Conservation (phyloP, 768 basidiomycete species). For the Tylopilus sp. region DNA sequence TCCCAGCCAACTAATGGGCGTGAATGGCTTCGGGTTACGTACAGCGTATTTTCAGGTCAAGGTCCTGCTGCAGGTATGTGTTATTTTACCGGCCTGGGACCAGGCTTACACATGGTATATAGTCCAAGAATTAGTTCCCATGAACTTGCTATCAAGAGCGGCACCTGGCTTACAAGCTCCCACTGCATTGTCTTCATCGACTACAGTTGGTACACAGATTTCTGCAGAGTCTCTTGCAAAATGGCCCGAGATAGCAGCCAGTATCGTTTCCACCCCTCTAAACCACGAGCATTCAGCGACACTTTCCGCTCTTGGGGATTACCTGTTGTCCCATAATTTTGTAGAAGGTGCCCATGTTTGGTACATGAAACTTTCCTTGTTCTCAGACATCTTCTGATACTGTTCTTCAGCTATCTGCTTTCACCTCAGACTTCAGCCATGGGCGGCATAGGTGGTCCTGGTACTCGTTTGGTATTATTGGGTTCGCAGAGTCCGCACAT, state of each 20-base stretch:
- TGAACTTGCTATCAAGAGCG: constrained; percentile 45
- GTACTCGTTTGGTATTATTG: constrained; percentile 66
- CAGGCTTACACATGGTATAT: constrained; percentile 5
- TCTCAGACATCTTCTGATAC: constrained; percentile 1
- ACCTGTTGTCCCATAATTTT: constrained; percentile 66
- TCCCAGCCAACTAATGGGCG: constrained; percentile 44
- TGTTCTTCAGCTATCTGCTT: constrained; percentile 66
- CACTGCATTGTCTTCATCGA: constrained; percentile 35
- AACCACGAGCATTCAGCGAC: constrained; percentile 67
- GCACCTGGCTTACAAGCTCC: constrained; percentile 40
- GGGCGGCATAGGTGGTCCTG: constrained; percentile 64
- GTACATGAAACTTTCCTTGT: constrained; percentile 39
- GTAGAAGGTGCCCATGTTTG: constrained; percentile 89
- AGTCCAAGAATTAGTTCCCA: constrained; percentile 77
- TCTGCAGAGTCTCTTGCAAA: constrained; percentile 61
- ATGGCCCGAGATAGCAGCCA: constrained; percentile 86
- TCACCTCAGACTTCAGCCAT: constrained; percentile 77
- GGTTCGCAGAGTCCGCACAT: constrained; percentile 61
- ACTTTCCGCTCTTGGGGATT: constrained; percentile 82
- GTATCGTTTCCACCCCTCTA: constrained; percentile 73
- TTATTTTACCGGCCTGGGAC: background rate
- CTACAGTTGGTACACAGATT: constrained; percentile 43
- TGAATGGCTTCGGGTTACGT: constrained; percentile 76
- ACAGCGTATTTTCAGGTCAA: constrained; percentile 82
- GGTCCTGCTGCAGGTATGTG: constrained; percentile 66